Evolutionary conservation across 768 basidiomycete genomes (phyloP), one percentile per base, ranked within the genome.

Genomic region (Agrocybe praecox): DNA sequence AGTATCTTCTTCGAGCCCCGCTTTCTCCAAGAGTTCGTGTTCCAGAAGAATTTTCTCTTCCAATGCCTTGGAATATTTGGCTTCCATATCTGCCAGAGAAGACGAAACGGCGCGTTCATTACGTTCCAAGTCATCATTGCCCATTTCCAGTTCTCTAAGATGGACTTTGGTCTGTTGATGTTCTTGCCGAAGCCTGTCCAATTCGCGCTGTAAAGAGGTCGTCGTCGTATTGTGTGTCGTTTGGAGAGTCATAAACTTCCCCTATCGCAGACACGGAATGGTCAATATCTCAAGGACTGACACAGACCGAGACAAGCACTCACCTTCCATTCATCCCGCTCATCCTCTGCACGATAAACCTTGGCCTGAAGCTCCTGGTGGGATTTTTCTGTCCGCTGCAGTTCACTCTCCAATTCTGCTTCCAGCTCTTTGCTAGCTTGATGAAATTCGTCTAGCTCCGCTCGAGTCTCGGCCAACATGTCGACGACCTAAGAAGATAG

Each of bases 1-100:
- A 46, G 80, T 83, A 65, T 96, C 90, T 70, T 96, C 96, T 67
- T 98, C 95, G 44, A 97, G 68, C 61, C 81, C 87, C 4, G 94
- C 92, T 71, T 96, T 97, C 71, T 90, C 89, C 23, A 98, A 76
- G 29, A 98, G 78, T 65, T 99, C 97, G 62, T 98, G 94, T 71
- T 99, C 97, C 34, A 98, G 81, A 23, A 99, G 76, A 53, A 98
- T 98, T 76, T 98, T 98, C 76, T 98, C 95, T 72, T 99, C 97
- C 32, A 98, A 77, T 1, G 90, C 90, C 52, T 88, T 84, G 57
- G 94, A 87, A 75, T 98, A 96, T 70, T 89, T 94, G 63, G 84
- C 78, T 74, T 97, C 95, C 65, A 93, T 79, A 68, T 92, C 90
- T 4, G 89, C 90, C 63, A 96, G 73, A 64, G 84, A 90, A 48